Percentiles rank a stretch among this genome's conserved stretches.
Conservation (phyloP, 148 eudicot species). For the Vaccinium macrocarpon region DNA sequence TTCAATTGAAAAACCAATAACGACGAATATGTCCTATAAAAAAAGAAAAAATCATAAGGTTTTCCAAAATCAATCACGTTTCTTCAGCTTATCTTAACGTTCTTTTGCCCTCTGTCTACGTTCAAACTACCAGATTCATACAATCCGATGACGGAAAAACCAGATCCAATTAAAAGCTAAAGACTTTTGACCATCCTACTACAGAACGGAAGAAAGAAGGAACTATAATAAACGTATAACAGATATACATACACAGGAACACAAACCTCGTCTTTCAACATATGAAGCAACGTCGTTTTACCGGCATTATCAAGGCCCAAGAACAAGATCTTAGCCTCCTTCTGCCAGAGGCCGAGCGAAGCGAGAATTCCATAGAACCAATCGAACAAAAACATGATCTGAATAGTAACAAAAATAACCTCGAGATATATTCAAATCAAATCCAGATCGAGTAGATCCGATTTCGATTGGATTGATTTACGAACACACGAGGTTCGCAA, state of each 20-base stretch:
- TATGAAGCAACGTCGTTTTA: conserved; percentile 51
- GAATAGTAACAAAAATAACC: neutral
- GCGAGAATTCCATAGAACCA: conserved; percentile 55
- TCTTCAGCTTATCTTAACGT: neutral
- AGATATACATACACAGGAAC: neutral
- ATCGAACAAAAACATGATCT: conserved; percentile 46
- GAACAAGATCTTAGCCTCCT: conserved; percentile 57
- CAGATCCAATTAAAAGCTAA: conserved; percentile 32
- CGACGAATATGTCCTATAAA: neutral
- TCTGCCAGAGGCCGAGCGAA: conserved; percentile 47
- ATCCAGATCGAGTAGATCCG: conserved; percentile 1
- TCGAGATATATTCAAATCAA: neutral
- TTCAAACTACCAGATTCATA: neutral
- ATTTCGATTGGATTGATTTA: conserved; percentile 19
- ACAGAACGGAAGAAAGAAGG: neutral
- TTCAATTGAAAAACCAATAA: neutral
- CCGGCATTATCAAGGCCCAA: conserved; percentile 57
- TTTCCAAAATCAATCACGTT: neutral
- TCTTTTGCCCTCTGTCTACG: neutral
- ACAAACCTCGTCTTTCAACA: conserved; percentile 54
- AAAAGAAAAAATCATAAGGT: neutral
- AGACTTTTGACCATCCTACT: conserved; percentile 41
- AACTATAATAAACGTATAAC: neutral
- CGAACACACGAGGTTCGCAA: conserved; percentile 20
- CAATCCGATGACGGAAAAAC: neutral